Conservation (phyloP, 345 rosid species). For the Citrus sinensis region DVS_A1.0 CM039168.1:29864001-29864500, state of each 20-base stretch:
- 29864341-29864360: neutral
- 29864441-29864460: constrained; percentile 83
- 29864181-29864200: neutral
- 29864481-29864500: constrained; percentile 96
- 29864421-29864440: constrained; percentile 82
- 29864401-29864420: constrained; percentile 62
- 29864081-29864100: constrained; percentile 59
- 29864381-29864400: neutral
- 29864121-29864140: neutral
- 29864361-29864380: neutral
- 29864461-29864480: constrained; percentile 91
- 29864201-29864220: neutral
- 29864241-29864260: neutral
- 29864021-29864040: constrained; percentile 61
- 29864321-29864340: neutral
- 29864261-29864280: neutral
- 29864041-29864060: constrained; percentile 47
- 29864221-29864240: neutral
- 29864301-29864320: neutral
- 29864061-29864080: constrained; percentile 74
- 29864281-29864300: neutral
- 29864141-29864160: neutral
- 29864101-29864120: constrained; percentile 31
- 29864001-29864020: constrained; percentile 59
- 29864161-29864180: neutral